Percentiles rank a stretch among this genome's conserved stretches.
phyloP scores from a whole-genome alignment of 1,139 yeast species.

The Hyphopichia buzzinii region DNA sequence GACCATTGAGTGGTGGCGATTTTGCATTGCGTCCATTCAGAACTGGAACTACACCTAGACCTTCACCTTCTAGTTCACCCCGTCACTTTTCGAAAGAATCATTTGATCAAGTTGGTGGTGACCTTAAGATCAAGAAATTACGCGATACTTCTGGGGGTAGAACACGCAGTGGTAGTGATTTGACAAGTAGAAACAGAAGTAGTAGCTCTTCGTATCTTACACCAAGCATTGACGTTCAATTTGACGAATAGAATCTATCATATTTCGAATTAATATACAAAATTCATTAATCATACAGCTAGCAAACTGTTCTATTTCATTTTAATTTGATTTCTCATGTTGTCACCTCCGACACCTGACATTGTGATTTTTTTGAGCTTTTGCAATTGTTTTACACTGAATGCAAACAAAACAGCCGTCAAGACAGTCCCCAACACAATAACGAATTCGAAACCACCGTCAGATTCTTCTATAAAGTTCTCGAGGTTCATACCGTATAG shows the following conservation, averaged over 20 bases:
- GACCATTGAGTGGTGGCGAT: conserved; percentile 22
- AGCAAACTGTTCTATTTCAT: conserved; percentile 1
- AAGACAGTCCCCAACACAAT: conserved; percentile 26
- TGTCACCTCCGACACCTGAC: conserved; percentile 25
- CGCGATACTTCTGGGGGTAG: background rate
- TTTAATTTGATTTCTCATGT: conserved; percentile 3
- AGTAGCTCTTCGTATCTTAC: conserved; percentile 26
- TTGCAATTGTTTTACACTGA: conserved; percentile 30
- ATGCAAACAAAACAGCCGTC: conserved; percentile 22
- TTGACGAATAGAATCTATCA: conserved; percentile 20
- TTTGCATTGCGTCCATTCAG: conserved; percentile 45
- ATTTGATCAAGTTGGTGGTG: conserved; percentile 5
- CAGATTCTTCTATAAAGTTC: conserved; percentile 32
- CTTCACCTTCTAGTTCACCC: conserved; percentile 42
- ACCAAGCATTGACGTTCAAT: conserved; percentile 31
- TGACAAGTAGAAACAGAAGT: conserved; percentile 12
- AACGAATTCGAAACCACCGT: conserved; percentile 38
- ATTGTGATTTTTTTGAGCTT: conserved; percentile 41
- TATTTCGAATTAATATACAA: background rate
- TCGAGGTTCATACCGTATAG: conserved; percentile 46
- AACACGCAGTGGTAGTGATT: background rate
- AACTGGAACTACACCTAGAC: conserved; percentile 40
- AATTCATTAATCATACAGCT: conserved; percentile 3
- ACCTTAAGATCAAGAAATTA: conserved; percentile 4
- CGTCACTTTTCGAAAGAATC: conserved; percentile 22